Conservation (phyloP, 2,329 filamentous ascomycete genomes). For the Chaetomium globosum region DNA sequence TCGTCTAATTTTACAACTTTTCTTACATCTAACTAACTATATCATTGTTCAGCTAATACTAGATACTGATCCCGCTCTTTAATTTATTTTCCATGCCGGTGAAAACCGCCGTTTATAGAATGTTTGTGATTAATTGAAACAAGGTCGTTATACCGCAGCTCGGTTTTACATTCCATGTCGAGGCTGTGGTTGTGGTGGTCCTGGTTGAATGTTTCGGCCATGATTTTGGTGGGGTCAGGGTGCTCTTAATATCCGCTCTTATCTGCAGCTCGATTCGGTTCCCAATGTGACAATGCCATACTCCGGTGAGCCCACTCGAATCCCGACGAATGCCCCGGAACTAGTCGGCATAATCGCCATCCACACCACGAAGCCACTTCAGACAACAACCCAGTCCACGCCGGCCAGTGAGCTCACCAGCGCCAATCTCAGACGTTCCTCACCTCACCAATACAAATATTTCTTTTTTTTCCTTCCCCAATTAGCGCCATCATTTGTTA, state of each 20-base stretch:
- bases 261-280: neutral
- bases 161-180: neutral
- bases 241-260: neutral
- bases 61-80: too few relatives aligned
- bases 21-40: too few relatives aligned
- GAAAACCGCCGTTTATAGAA: neutral
- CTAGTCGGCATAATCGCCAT: neutral
- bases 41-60: too few relatives aligned
- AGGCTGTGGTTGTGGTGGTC: neutral
- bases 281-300: neutral
- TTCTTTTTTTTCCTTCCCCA: neutral
- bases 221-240: neutral
- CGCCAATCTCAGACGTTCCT: neutral
- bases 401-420: neutral
- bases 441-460: neutral
- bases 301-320: too few relatives aligned
- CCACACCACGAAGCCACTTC: too few relatives aligned
- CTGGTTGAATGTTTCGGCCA: neutral
- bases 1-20: too few relatives aligned
- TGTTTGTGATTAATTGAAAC: neutral
- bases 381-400: neutral
- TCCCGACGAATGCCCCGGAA: neutral
- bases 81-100: too few relatives aligned
- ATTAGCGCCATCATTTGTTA: neutral
- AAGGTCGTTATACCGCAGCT: neutral